Evolutionary conservation across 192 early-diverging fungal species (phyloP).

Genomic region (Rhizoclosmatium sp.): DNA sequence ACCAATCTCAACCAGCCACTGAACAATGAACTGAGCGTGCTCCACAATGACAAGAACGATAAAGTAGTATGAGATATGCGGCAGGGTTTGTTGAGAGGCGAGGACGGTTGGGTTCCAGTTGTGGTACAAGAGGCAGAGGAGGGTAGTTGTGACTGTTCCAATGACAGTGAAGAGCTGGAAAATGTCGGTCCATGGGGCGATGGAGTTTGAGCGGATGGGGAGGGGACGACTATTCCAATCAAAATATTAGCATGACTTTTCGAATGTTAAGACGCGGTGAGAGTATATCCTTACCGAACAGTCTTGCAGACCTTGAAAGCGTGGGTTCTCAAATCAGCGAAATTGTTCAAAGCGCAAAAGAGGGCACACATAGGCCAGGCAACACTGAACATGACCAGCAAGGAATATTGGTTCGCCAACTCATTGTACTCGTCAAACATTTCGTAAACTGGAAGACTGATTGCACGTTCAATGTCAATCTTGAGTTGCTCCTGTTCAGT

Average conservation of each 20-base stretch:
- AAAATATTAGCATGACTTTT: slow-evolving; percentile 2
- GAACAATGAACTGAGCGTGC: slow-evolving; percentile 43
- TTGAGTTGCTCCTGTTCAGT: slow-evolving; percentile 50
- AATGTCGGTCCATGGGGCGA: slow-evolving; percentile 76
- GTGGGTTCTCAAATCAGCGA: slow-evolving; percentile 88
- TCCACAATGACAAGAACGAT: slow-evolving; percentile 35
- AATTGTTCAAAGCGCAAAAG: slow-evolving; percentile 87
- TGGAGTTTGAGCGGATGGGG: slow-evolving; percentile 74
- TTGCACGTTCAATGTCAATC: slow-evolving; percentile 64
- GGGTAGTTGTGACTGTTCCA: slow-evolving; percentile 39
- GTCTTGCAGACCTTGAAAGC: slow-evolving; percentile 85
- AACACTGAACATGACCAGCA: slow-evolving; percentile 83
- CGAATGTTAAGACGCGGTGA: neutral
- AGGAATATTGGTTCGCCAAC: slow-evolving; percentile 93
- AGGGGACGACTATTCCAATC: slow-evolving; percentile 68
- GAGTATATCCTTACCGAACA: slow-evolving; percentile 30
- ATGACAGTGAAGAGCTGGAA: slow-evolving; percentile 33
- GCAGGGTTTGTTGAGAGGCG: slow-evolving; percentile 28
- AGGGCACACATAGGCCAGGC: slow-evolving; percentile 87
- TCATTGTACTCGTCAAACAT: slow-evolving; percentile 91
- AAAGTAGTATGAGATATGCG: slow-evolving; percentile 27
- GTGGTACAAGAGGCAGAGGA: slow-evolving; percentile 44
- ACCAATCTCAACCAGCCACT: slow-evolving; percentile 25
- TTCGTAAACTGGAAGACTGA: slow-evolving; percentile 76
- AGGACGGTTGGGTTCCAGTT: slow-evolving; percentile 37